Conservation (phyloP, 108 stramenopile genomes). For the Cyclotella baltica region DNA sequence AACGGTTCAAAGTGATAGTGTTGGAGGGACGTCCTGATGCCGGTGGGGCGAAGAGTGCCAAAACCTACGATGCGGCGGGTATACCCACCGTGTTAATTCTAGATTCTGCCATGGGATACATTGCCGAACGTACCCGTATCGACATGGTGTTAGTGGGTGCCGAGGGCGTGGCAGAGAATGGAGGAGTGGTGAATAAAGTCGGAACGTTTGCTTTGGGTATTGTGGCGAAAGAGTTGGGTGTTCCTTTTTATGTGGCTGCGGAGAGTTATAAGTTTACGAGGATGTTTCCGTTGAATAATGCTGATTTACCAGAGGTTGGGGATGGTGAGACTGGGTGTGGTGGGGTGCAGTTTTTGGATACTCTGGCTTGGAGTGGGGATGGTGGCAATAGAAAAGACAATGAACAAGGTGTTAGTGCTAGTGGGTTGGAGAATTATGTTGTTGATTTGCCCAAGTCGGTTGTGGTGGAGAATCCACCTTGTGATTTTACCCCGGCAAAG, state of each 20-base stretch:
- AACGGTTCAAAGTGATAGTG: conserved; percentile 88
- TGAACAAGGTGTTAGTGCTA: neutral
- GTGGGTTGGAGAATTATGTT: conserved; percentile 10
- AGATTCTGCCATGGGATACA: conserved; percentile 95
- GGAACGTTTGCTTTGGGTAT: conserved; percentile 90
- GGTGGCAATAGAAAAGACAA: conserved; percentile 15
- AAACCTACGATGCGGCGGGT: conserved; percentile 69
- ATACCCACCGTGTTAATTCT: conserved; percentile 92
- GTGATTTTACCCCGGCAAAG: conserved; percentile 96
- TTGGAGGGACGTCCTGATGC: conserved; percentile 93
- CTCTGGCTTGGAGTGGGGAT: conserved; percentile 50
- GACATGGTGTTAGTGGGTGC: conserved; percentile 96
- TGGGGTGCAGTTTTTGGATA: conserved; percentile 64
- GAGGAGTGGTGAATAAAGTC: conserved; percentile 96
- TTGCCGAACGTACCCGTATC: conserved; percentile 85
- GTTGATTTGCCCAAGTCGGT: conserved; percentile 67
- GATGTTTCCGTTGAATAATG: conserved; percentile 93
- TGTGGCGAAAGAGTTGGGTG: conserved; percentile 87
- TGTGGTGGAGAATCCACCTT: conserved; percentile 71
- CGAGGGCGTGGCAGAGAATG: conserved; percentile 97
- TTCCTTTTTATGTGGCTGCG: conserved; percentile 97
- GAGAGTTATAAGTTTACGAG: conserved; percentile 99
- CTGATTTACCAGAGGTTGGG: conserved; percentile 76
- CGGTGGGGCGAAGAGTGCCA: conserved; percentile 83
- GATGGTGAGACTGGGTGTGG: conserved; percentile 16